These are phyloP conservation scores for Nothophaeocryptopus gaeumannii DNA, from an alignment of 2,329 filamentous ascomycete genomes.

Conservation along the genomic window DNA sequence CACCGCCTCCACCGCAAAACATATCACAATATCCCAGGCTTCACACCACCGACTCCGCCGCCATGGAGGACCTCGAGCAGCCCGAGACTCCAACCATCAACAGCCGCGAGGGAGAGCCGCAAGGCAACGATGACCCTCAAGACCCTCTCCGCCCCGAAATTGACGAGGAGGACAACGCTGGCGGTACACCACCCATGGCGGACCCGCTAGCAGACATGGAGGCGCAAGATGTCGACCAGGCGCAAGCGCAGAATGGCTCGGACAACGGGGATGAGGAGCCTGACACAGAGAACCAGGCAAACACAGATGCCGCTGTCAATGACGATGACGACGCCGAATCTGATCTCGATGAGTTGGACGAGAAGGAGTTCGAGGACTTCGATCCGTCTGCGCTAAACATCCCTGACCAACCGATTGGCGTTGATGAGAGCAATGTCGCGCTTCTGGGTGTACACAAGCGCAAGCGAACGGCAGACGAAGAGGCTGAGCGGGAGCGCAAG, in stretches of 20 bases:
- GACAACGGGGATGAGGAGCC: conserved; percentile 26
- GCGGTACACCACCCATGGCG: conserved; percentile 43
- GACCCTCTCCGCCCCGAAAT: conserved; percentile 48
- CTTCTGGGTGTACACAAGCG: conserved; percentile 62
- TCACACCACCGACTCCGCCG: neutral
- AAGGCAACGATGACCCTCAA: conserved; percentile 47
- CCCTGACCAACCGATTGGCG: conserved; percentile 57
- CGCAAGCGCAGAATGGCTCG: conserved; percentile 17
- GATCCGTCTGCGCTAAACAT: conserved; percentile 60
- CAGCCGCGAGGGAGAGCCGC: conserved; percentile 43
- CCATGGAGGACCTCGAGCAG: conserved; percentile 45
- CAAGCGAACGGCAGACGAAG: conserved; percentile 61
- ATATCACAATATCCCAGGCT: neutral
- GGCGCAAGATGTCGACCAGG: conserved; percentile 39
- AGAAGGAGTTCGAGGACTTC: conserved; percentile 64
- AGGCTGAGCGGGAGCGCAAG: conserved; percentile 58
- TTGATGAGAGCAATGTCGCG: conserved; percentile 61
- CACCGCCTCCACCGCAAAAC: neutral
- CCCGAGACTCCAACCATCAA: conserved; percentile 37
- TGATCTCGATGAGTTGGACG: conserved; percentile 61
- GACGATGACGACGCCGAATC: conserved; percentile 60
- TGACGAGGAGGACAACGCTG: conserved; percentile 47
- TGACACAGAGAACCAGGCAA: conserved; percentile 17
- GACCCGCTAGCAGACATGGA: conserved; percentile 47
- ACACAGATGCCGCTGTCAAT: conserved; percentile 35